Percentiles rank a stretch among this genome's conserved stretches.
Conservation (phyloP, 1,284 basidiomycete species). For the Porogramme epimiltina region DNA sequence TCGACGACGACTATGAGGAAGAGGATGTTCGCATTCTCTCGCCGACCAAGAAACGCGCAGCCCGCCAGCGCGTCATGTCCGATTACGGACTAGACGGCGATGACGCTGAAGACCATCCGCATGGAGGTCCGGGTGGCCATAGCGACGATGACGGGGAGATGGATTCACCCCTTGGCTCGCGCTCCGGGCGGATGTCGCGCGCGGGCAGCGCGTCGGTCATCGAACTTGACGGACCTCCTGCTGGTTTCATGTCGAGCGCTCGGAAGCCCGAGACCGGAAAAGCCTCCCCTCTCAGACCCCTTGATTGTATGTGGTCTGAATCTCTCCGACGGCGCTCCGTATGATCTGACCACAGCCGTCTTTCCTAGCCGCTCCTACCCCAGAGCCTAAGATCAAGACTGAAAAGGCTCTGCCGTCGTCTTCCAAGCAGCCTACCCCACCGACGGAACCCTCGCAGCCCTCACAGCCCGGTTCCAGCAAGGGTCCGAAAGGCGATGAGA, state of each 20-base stretch:
- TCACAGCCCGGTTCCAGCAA: conserved; percentile 3
- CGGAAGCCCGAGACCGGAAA: neutral
- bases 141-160: conserved; percentile 7
- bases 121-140: neutral
- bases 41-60: conserved; percentile 16
- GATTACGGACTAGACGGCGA: conserved; percentile 16
- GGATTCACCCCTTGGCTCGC: conserved; percentile 1
- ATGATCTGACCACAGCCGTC: neutral
- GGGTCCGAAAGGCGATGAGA: conserved; percentile 16
- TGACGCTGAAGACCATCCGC: neutral
- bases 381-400: conserved; percentile 10
- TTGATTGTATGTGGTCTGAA: conserved; percentile 6
- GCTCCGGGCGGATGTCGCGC: neutral
- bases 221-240: conserved; percentile 10
- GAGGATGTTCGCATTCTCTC: conserved; percentile 15
- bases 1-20: conserved; percentile 14
- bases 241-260: too few relatives aligned
- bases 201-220: conserved; percentile 7
- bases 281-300: conserved; percentile 1
- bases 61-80: conserved; percentile 18
- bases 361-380: neutral
- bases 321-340: neutral
- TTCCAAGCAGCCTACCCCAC: neutral
- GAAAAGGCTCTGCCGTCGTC: conserved; percentile 1
- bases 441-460: neutral